Percentiles rank a stretch among this genome's conserved stretches.
These are phyloP conservation scores for Plantago coronopus DNA, from an alignment of 305 asterid genomes.

Conservation along the genomic window DNA sequence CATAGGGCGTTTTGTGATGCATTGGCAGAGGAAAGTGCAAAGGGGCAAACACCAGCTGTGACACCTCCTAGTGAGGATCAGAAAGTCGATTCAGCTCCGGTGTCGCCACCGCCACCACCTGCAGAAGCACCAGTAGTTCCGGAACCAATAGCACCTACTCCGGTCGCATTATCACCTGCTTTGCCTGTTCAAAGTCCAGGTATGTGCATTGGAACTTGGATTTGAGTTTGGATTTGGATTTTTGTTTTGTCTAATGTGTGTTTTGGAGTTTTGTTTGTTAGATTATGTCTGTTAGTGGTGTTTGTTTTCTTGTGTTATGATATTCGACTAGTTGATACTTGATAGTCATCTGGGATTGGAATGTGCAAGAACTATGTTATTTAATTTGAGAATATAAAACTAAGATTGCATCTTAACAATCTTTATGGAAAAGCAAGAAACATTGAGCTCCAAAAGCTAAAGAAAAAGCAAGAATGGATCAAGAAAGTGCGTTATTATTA, in stretches of 20 bases:
- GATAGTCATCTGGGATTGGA: slow-evolving; percentile 18
- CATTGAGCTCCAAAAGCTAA: slow-evolving; percentile 40
- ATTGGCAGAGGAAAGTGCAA: slow-evolving; percentile 65
- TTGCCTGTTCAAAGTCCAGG: slow-evolving; percentile 53
- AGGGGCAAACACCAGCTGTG: slow-evolving; percentile 26
- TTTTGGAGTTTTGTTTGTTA: slow-evolving; percentile 37
- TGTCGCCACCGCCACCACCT: slow-evolving; percentile 36
- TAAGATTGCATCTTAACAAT: slow-evolving; percentile 30
- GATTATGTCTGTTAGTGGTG: slow-evolving; percentile 49
- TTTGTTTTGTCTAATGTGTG: slow-evolving; percentile 37
- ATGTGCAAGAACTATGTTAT: slow-evolving; percentile 21
- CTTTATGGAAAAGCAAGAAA: slow-evolving; percentile 39
- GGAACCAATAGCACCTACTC: slow-evolving; percentile 22
- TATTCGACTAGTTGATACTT: slow-evolving; percentile 22
- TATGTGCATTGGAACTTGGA: slow-evolving; percentile 30
- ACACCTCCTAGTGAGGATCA: slow-evolving; percentile 42
- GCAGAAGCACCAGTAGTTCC: slow-evolving; percentile 23
- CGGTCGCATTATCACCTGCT: slow-evolving; percentile 31
- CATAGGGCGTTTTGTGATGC: slow-evolving; percentile 80
- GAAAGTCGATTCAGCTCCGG: slow-evolving; percentile 30
- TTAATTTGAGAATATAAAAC: slow-evolving; percentile 24
- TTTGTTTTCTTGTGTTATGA: slow-evolving; percentile 44
- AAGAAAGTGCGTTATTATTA: slow-evolving; percentile 33
- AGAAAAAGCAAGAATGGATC: slow-evolving; percentile 23
- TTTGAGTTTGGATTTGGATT: too few relatives aligned